Conservation (phyloP, 2,329 filamentous ascomycete species). For the Purpureocillium takamizusanense region DNA sequence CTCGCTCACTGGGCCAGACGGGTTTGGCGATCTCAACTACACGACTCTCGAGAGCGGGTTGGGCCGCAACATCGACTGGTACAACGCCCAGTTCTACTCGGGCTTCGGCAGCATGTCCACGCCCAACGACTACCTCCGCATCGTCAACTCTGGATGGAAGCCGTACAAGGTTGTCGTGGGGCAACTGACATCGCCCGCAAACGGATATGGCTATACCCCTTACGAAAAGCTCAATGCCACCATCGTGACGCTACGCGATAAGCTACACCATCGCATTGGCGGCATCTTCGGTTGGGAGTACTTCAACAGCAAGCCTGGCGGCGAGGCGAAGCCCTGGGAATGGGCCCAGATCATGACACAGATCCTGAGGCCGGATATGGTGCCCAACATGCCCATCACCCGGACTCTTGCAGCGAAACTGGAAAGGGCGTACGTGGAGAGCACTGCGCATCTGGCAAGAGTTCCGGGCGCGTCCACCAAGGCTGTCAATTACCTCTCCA, state of each 20-base stretch:
- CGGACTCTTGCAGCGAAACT: constrained; percentile 6
- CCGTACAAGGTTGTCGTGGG: constrained; percentile 66
- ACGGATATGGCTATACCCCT: constrained; percentile 44
- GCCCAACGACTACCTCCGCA: constrained; percentile 31
- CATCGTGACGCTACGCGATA: constrained; percentile 25
- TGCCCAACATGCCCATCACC: constrained; percentile 7
- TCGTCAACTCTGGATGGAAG: constrained; percentile 54
- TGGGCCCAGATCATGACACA: constrained; percentile 51
- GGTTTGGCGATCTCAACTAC: constrained; percentile 74
- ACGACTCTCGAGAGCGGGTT: constrained; percentile 55
- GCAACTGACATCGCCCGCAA: constrained; percentile 63
- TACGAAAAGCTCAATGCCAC: constrained; percentile 34
- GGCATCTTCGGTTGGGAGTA: constrained; percentile 92
- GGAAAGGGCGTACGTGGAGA: constrained; percentile 3
- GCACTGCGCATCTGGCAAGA: neutral
- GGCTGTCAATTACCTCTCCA: too few species aligned
- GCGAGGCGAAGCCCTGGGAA: constrained; percentile 53
- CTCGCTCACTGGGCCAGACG: constrained; percentile 45
- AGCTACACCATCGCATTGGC: constrained; percentile 57
- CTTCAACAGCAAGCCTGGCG: constrained; percentile 54
- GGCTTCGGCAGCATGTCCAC: constrained; percentile 58
- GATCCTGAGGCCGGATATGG: constrained; percentile 16
- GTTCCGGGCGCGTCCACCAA: too few species aligned
- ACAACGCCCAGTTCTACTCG: constrained; percentile 85
- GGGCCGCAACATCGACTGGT: constrained; percentile 62